phyloP scores from a whole-genome alignment of 2,329 filamentous ascomycete genomes.

The Fusarium armeniacum region DNA sequence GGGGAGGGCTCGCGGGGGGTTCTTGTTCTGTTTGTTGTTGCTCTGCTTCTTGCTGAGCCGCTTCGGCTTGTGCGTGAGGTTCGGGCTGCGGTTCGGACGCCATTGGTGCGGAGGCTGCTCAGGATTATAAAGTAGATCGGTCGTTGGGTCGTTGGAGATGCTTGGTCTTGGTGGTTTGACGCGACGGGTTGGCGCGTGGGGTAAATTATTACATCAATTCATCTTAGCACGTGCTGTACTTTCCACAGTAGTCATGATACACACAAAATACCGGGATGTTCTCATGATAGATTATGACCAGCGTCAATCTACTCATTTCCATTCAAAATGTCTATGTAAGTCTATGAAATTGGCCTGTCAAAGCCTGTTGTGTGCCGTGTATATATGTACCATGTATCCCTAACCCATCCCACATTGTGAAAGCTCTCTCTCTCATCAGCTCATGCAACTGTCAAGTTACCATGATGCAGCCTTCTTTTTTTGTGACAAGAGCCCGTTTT shows the following conservation, averaged over 20 bases:
- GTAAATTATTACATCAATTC: constrained; percentile 12
- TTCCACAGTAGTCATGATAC: constrained; percentile 1
- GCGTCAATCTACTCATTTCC: constrained; percentile 6
- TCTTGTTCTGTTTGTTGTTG: constrained; percentile 22
- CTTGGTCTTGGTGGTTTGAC: constrained; percentile 37
- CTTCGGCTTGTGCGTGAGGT: constrained; percentile 3
- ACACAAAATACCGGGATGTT: neutral
- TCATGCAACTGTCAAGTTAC: constrained; percentile 9
- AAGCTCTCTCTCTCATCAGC: constrained; percentile 29
- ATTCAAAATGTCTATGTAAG: constrained; percentile 22
- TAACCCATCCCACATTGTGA: constrained; percentile 12
- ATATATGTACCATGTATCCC: constrained; percentile 19
- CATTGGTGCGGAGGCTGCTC: constrained; percentile 25
- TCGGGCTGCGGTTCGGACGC: constrained; percentile 37
- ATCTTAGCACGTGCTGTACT: constrained; percentile 33
- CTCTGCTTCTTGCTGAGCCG: constrained; percentile 26
- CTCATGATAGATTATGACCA: neutral
- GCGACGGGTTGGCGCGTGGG: constrained; percentile 46
- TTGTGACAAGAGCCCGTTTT: constrained; percentile 11
- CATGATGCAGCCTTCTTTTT: constrained; percentile 21
- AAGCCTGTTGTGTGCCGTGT: constrained; percentile 25
- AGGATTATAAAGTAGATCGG: neutral
- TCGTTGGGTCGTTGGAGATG: constrained; percentile 19
- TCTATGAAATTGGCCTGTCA: constrained; percentile 41
- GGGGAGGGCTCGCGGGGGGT: constrained; percentile 55